These are phyloP conservation scores for Teratosphaeria destructans DNA, from an alignment of 2,329 filamentous ascomycete genomes.

Conservation along the genomic window DNA sequence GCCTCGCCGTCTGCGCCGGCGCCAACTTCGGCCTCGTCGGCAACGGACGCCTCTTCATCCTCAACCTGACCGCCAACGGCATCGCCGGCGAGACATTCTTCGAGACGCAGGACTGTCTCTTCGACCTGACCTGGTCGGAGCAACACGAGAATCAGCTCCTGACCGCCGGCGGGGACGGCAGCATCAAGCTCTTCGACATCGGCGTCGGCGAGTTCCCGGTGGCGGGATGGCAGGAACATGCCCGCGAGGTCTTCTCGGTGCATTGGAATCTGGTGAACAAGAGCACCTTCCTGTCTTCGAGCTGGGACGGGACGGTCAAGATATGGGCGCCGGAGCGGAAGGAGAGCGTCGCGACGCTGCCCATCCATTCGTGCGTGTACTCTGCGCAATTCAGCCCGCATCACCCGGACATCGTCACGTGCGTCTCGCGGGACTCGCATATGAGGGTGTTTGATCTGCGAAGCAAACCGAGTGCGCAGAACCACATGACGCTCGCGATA, in stretches of 20 bases:
- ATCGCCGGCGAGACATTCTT: slow-evolving; percentile 81
- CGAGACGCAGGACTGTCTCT: slow-evolving; percentile 94
- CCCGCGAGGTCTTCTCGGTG: slow-evolving; percentile 83
- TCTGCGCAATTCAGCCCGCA: slow-evolving; percentile 84
- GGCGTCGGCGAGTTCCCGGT: slow-evolving; percentile 73
- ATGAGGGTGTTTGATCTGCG: slow-evolving; percentile 86
- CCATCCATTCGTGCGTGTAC: slow-evolving; percentile 90
- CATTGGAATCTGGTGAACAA: slow-evolving; percentile 89
- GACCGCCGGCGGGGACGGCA: slow-evolving; percentile 83
- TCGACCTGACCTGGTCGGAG: slow-evolving; percentile 92
- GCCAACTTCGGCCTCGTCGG: slow-evolving; percentile 96
- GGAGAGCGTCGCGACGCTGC: slow-evolving; percentile 68
- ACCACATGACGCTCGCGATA: slow-evolving; percentile 74
- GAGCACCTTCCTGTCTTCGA: slow-evolving; percentile 79
- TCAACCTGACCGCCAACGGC: slow-evolving; percentile 72
- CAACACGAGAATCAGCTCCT: slow-evolving; percentile 91
- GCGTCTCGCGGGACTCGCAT: slow-evolving; percentile 80
- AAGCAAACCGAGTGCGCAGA: slow-evolving; percentile 72
- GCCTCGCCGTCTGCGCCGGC: slow-evolving; percentile 80
- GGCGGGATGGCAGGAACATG: slow-evolving; percentile 87
- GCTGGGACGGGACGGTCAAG: slow-evolving; percentile 94
- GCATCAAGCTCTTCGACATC: slow-evolving; percentile 87
- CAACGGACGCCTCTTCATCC: slow-evolving; percentile 79
- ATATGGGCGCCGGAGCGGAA: slow-evolving; percentile 72
- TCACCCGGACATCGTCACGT: slow-evolving; percentile 73